Base-by-base conservation (phyloP, 768 basidiomycete genomes). In the Auriscalpium orientale region DNA sequence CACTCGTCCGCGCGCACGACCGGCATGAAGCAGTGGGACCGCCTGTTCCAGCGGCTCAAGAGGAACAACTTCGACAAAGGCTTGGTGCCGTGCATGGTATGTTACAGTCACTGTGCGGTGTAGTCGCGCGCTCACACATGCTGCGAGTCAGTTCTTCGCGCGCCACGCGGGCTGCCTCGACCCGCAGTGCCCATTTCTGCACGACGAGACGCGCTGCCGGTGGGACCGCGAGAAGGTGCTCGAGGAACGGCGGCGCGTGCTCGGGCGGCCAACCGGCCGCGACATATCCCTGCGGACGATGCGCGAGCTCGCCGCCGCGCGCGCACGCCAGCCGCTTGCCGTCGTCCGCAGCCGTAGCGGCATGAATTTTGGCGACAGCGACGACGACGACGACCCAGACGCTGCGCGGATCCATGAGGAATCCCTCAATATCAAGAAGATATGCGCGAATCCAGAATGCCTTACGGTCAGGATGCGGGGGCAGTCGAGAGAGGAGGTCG, bases 51-150 rank as follows among this genome's bases (percentile, higher is more conserved):
- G 16, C 21, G 18, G 33, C 22, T 59, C 37, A 57, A 59, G 53
- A 35, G 15, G 35, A 53, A 28, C 21, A 34, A 44, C 34, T 57
- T 36, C 34, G 46, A 50, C 5, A 49, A 53, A 37, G 36, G 45
- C 33, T 22, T 59, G 37, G 36, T 59, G 9, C 58, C 61, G 20
- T 62, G 58, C 53, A 56, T 59, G 61, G 61, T 57, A 34, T 36
- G 56, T 57, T 22, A 22, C 36, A 38, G 7, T 16, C 5, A 28
- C 22, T 28, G 0, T 28, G 28, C 28, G 28, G 28, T 7, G 28
- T 5, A 28, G 28, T 28, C 5, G 4, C 28, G 28, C 40, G 40
- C 40, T 43, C 40, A 18, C 13, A 43, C 15, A 43, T 18, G 13
- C 13, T 9, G 38, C 16, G 38, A 9, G 9, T 43, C 40, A 62